These are phyloP conservation scores for Didymella arachidicola DNA, from an alignment of 2,329 filamentous ascomycete species.

Conservation along the genomic window DNA sequence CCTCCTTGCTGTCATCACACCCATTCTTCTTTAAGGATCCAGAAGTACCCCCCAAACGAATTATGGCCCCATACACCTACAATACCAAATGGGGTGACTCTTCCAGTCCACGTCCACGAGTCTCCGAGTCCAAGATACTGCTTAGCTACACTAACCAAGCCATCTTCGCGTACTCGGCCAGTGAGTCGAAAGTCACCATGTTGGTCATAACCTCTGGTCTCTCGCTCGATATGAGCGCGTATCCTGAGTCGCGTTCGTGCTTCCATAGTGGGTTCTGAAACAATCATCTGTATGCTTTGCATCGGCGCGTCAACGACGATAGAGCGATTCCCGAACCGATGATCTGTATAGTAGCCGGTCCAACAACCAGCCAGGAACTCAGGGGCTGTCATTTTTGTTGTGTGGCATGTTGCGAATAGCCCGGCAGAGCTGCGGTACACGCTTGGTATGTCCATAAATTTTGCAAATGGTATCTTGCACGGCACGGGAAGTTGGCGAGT, in stretches of 20 bases:
- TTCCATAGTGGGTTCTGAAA: slow-evolving; percentile 4
- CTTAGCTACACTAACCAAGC: slow-evolving; percentile 27
- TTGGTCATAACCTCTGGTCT: slow-evolving; percentile 25
- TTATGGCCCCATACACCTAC: slow-evolving; percentile 30
- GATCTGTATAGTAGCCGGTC: slow-evolving; percentile 31
- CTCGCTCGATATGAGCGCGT: slow-evolving; percentile 14
- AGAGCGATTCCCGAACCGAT: slow-evolving; percentile 8
- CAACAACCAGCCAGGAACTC: slow-evolving; percentile 29
- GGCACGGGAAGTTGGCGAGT: slow-evolving; percentile 21
- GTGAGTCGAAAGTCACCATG: slow-evolving; percentile 27
- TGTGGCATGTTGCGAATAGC: slow-evolving; percentile 27
- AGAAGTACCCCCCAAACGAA: slow-evolving; percentile 35
- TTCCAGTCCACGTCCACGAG: slow-evolving; percentile 29
- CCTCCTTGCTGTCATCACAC: not conserved
- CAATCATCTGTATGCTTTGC: slow-evolving; percentile 23
- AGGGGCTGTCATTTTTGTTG: slow-evolving; percentile 26
- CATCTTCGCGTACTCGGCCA: slow-evolving; percentile 27
- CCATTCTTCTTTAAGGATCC: slow-evolving; percentile 42
- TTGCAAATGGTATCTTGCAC: slow-evolving; percentile 22
- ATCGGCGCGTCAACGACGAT: slow-evolving; percentile 25
- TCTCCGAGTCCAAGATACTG: slow-evolving; percentile 17
- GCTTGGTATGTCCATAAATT: slow-evolving; percentile 28
- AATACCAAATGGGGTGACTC: slow-evolving; percentile 36
- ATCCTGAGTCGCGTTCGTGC: slow-evolving; percentile 6
- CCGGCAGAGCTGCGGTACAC: slow-evolving; percentile 12